phyloP scores from a whole-genome alignment of 148 eudicot species.

The Vaccinium macrocarpon region DNA sequence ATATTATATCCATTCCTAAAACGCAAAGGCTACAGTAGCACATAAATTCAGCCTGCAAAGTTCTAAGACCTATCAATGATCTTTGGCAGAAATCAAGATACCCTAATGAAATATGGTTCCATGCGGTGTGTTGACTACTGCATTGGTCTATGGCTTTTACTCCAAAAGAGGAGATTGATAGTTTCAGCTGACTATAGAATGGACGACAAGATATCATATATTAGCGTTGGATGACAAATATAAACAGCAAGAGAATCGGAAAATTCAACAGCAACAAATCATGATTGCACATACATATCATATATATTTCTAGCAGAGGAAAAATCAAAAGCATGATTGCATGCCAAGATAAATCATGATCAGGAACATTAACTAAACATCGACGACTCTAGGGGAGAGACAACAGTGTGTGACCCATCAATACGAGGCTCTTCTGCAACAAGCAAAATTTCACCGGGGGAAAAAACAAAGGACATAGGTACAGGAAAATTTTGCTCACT shows the following conservation, averaged over 20 bases:
- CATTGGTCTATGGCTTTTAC: not conserved
- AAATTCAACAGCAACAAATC: not conserved
- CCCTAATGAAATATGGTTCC: not conserved
- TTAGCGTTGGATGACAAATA: not conserved
- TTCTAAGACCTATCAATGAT: not conserved
- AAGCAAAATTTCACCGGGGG: not conserved
- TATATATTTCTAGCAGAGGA: not conserved
- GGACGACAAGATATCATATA: not conserved
- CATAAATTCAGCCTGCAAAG: not conserved
- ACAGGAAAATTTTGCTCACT: slow-evolving; percentile 25
- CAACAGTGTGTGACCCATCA: not conserved
- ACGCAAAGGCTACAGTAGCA: not conserved
- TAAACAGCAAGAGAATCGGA: not conserved
- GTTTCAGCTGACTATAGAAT: not conserved
- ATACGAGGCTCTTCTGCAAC: not conserved
- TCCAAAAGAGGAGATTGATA: not conserved
- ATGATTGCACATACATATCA: not conserved
- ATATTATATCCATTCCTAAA: not conserved
- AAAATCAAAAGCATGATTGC: not conserved
- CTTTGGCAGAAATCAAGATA: not conserved
- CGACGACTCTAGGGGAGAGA: not conserved
- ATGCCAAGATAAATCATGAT: not conserved
- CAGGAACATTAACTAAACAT: slow-evolving; percentile 12
- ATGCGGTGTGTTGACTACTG: not conserved
- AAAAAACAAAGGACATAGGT: not conserved